Percentiles rank a stretch among this genome's conserved stretches.
These are phyloP conservation scores for Aspergillus fischeri DNA, from an alignment of 2,329 filamentous ascomycete species.

Conservation along the genomic window DNA sequence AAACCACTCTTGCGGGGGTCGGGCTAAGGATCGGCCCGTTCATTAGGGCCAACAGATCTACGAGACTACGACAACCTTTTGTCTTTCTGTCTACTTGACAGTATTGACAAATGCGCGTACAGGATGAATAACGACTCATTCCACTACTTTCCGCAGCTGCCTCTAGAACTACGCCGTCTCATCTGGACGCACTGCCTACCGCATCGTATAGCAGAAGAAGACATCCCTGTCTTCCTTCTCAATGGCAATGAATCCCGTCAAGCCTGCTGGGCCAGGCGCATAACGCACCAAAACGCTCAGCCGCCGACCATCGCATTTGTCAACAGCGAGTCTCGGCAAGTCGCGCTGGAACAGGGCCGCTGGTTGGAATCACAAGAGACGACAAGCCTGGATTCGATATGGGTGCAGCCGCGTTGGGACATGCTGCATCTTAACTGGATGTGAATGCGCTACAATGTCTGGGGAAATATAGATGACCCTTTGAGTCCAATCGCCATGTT, in stretches of 20 bases:
- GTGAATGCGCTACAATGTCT: no score
- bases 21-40: no score
- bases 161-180: conserved; percentile 4
- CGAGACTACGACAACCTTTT: no score
- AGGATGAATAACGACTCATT: background rate
- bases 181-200: conserved; percentile 9
- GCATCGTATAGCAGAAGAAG: conserved; percentile 3
- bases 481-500: no score
- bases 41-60: no score
- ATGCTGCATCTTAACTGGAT: conserved; percentile 2
- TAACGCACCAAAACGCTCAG: background rate
- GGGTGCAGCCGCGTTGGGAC: background rate
- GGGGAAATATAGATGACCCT: no score
- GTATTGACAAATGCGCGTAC: no score
- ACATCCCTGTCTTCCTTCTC: background rate
- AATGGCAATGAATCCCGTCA: background rate
- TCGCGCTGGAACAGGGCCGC: background rate
- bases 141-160: conserved; percentile 1
- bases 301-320: background rate
- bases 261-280: background rate
- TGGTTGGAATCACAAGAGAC: background rate
- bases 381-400: background rate
- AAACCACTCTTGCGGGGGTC: no score
- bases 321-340: background rate
- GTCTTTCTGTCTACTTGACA: no score